Evolutionary conservation across 139 green algal species (phyloP).

Genomic region (Desmodesmus armatus): DNA sequence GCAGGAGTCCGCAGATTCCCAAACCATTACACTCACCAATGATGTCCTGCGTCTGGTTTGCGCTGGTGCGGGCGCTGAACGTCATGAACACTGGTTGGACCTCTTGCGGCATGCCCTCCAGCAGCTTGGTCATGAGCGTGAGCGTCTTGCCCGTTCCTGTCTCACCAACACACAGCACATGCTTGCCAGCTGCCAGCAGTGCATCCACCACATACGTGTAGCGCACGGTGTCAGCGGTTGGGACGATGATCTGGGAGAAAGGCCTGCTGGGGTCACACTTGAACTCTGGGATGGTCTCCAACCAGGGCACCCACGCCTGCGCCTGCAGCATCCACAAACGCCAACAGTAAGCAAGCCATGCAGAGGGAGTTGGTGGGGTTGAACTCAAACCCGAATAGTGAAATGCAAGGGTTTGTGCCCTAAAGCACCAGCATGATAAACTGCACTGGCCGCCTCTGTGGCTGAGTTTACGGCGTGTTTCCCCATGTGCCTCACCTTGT

Average conservation of each 20-base stretch:
- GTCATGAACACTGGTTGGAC: constrained; percentile 83
- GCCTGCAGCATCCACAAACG: constrained; percentile 29
- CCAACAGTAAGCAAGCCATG: not conserved
- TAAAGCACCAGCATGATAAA: too few relatives aligned
- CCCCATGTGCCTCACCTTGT: constrained; percentile 3
- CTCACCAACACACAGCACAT: constrained; percentile 87
- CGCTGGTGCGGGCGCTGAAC: constrained; percentile 81
- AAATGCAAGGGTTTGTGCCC: too few relatives aligned
- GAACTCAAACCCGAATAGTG: too few relatives aligned
- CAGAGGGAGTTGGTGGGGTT: not conserved
- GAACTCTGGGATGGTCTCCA: constrained; percentile 78
- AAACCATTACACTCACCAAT: constrained; percentile 61
- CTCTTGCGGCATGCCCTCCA: constrained; percentile 69
- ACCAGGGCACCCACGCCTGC: constrained; percentile 77
- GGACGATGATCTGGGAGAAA: constrained; percentile 83
- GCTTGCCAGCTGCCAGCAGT: constrained; percentile 63
- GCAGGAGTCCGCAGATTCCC: not conserved
- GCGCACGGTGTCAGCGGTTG: constrained; percentile 80
- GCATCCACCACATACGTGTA: constrained; percentile 82
- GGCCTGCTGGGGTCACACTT: constrained; percentile 75
- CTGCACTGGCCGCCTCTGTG: too few relatives aligned
- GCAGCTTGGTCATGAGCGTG: constrained; percentile 77
- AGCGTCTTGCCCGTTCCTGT: constrained; percentile 91
- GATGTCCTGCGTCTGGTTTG: constrained; percentile 86
- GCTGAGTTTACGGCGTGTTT: too few relatives aligned